Percentiles rank a stretch among this genome's conserved stretches.
Evolutionary conservation across 257 asterid species (phyloP).

Genomic region (Linaria vulgaris): DNA sequence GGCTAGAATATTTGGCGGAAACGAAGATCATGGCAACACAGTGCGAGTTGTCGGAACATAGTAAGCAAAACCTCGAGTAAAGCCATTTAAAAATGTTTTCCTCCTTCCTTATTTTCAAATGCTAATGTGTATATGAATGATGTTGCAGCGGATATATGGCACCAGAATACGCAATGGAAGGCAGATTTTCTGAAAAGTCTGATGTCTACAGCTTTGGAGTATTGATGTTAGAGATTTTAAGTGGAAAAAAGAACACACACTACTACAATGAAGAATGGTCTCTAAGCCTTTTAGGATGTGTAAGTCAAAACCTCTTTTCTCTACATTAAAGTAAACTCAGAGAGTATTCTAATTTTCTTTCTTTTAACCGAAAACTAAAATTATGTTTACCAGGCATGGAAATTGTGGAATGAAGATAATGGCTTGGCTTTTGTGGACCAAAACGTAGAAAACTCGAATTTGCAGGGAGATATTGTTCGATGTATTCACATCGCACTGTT

Average conservation of each 20-base stretch:
- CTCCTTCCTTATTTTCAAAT: background rate
- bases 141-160: slow-evolving; percentile 66
- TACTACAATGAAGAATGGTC: slow-evolving; percentile 48
- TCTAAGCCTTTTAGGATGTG: slow-evolving; percentile 55
- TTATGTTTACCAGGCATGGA: slow-evolving; percentile 87
- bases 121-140: slow-evolving; percentile 1
- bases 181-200: slow-evolving; percentile 47
- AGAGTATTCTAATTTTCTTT: too few relatives aligned
- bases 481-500: slow-evolving; percentile 58
- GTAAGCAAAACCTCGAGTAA: slow-evolving; percentile 37
- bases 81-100: too few relatives aligned
- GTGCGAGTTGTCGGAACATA: slow-evolving; percentile 67
- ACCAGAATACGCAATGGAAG: slow-evolving; percentile 68
- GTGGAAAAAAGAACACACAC: slow-evolving; percentile 53
- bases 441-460: slow-evolving; percentile 22
- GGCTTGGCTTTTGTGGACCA: slow-evolving; percentile 43
- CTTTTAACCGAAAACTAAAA: too few relatives aligned
- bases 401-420: slow-evolving; percentile 49
- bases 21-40: slow-evolving; percentile 53
- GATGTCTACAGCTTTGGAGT: slow-evolving; percentile 62
- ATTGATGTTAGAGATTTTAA: slow-evolving; percentile 50
- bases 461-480: slow-evolving; percentile 31
- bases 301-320: slow-evolving; percentile 38
- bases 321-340: too few relatives aligned
- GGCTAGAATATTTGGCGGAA: slow-evolving; percentile 59